Conservation (phyloP, 768 basidiomycete genomes). For the Xerocomellus chrysenteron region DNA sequence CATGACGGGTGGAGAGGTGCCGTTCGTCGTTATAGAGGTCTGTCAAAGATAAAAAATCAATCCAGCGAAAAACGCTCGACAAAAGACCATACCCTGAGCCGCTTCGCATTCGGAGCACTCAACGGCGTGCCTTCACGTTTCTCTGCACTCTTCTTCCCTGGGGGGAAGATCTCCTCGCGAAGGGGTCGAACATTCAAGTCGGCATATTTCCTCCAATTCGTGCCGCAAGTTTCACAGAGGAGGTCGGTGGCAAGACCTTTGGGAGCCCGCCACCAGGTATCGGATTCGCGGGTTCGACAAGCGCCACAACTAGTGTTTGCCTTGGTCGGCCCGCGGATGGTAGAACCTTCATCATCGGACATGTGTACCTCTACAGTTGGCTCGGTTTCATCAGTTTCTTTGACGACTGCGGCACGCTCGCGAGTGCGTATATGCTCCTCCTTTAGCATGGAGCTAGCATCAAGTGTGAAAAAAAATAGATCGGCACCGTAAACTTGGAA, state of each 20-base stretch:
- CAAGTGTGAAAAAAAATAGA: conserved; percentile 11
- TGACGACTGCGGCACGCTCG: conserved; percentile 33
- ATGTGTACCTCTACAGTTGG: conserved; percentile 31
- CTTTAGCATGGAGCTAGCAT: conserved; percentile 57
- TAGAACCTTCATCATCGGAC: conserved; percentile 75
- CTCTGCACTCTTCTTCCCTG: conserved; percentile 42
- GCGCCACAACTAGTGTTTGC: conserved; percentile 70
- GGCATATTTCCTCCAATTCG: conserved; percentile 91
- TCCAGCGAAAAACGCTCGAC: neutral
- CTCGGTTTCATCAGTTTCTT: conserved; percentile 27
- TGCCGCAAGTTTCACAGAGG: conserved; percentile 83
- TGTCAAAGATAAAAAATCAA: conserved; percentile 4
- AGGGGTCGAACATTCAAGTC: conserved; percentile 76
- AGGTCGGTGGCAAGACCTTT: conserved; percentile 76
- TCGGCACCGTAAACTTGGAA: neutral
- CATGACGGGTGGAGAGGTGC: conserved; percentile 61
- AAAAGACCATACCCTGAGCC: conserved; percentile 51
- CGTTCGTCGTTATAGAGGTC: conserved; percentile 43
- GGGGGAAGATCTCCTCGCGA: conserved; percentile 60
- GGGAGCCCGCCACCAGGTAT: conserved; percentile 89
- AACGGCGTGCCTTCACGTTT: conserved; percentile 64
- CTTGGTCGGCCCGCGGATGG: conserved; percentile 57
- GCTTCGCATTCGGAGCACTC: conserved; percentile 54
- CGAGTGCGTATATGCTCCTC: conserved; percentile 63
- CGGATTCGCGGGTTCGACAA: conserved; percentile 78